These are phyloP conservation scores for Psilocybe sp. DNA, from an alignment of 768 basidiomycete species.

Conservation along the genomic window DNA sequence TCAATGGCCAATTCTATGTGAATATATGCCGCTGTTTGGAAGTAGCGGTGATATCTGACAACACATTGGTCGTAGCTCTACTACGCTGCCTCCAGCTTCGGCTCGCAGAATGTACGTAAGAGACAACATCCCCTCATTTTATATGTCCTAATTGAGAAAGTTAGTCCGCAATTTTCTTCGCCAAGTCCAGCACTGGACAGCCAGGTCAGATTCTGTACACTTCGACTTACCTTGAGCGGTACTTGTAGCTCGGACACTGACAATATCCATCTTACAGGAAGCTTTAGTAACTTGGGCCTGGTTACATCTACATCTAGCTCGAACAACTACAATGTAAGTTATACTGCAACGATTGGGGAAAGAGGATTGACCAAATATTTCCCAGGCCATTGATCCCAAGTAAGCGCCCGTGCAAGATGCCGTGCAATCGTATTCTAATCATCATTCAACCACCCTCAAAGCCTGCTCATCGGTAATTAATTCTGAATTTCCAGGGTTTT, in stretches of 20 bases:
- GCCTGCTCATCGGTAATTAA: slow-evolving; percentile 28
- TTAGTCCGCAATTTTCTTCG: slow-evolving; percentile 49
- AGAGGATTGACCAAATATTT: background rate
- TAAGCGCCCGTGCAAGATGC: slow-evolving; percentile 17
- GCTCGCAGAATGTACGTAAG: slow-evolving; percentile 44
- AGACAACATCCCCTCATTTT: slow-evolving; percentile 41
- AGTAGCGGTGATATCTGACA: background rate
- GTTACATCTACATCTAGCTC: slow-evolving; percentile 39
- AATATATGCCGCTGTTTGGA: background rate
- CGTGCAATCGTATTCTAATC: background rate
- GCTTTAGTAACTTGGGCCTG: slow-evolving; percentile 44
- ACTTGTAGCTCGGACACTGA: background rate
- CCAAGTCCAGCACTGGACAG: slow-evolving; percentile 47
- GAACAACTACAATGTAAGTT: slow-evolving; percentile 40
- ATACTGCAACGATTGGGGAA: background rate
- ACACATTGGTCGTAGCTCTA: slow-evolving; percentile 34
- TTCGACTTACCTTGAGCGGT: background rate
- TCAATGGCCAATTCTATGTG: slow-evolving; percentile 26
- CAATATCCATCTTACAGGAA: slow-evolving; percentile 20
- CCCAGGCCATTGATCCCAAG: slow-evolving; percentile 54
- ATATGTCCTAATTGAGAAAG: slow-evolving; percentile 39
- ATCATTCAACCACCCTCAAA: slow-evolving; percentile 8
- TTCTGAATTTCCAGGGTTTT: background rate
- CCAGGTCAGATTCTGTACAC: slow-evolving; percentile 23
- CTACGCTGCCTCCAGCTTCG: slow-evolving; percentile 54